Evolutionary conservation across 2,329 filamentous ascomycete species (phyloP).

Genomic region (Monosporascus sp.): DNA sequence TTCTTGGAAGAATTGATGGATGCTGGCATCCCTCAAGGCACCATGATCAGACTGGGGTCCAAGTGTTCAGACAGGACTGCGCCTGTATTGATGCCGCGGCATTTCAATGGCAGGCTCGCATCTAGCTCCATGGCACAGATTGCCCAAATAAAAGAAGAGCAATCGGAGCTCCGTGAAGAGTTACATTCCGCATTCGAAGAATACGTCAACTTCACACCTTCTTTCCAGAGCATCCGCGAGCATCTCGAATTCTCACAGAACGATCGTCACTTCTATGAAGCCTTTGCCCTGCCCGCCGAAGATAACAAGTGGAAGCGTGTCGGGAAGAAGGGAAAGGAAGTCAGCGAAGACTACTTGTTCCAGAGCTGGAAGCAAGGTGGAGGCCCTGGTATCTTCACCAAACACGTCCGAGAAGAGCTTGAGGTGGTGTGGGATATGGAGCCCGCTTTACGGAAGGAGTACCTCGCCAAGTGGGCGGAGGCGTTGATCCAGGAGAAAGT

Average conservation of each 20-base stretch:
- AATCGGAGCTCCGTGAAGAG: constrained; percentile 19
- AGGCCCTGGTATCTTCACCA: constrained; percentile 36
- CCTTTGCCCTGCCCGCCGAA: constrained; percentile 44
- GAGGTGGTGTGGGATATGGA: constrained; percentile 46
- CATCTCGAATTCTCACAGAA: constrained; percentile 44
- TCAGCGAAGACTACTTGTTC: constrained; percentile 46
- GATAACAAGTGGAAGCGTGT: constrained; percentile 40
- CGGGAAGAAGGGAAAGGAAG: constrained; percentile 36
- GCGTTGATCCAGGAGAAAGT: constrained; percentile 44
- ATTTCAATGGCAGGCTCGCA: constrained; percentile 14
- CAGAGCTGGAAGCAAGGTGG: constrained; percentile 44
- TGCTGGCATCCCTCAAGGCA: constrained; percentile 42
- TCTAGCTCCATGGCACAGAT: constrained; percentile 34
- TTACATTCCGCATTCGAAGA: constrained; percentile 12
- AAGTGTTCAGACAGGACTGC: constrained; percentile 46
- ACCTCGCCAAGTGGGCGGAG: constrained; percentile 35
- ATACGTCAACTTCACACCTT: constrained; percentile 6
- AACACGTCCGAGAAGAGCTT: constrained; percentile 18
- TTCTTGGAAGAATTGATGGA: constrained; percentile 58
- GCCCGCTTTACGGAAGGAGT: constrained; percentile 1
- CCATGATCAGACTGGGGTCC: constrained; percentile 57
- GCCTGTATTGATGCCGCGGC: constrained; percentile 39
- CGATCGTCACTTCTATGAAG: constrained; percentile 45
- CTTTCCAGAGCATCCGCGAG: constrained; percentile 28
- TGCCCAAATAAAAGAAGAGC: constrained; percentile 28